phyloP scores from a whole-genome alignment of 768 basidiomycete species.

The Pluteus cervinus region DNA sequence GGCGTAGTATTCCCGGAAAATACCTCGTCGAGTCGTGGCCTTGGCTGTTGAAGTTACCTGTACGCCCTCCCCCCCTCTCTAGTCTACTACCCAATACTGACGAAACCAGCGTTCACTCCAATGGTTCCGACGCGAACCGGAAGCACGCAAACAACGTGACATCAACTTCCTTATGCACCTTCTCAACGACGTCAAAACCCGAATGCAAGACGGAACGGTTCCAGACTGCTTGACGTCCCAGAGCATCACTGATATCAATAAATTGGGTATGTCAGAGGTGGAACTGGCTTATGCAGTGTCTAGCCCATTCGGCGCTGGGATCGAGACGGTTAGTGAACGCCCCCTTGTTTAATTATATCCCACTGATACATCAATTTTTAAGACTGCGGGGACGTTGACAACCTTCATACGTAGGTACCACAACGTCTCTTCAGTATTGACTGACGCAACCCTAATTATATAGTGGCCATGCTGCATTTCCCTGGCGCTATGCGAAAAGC shows the following conservation, averaged over 20 bases:
- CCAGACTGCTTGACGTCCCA: slow-evolving; percentile 35
- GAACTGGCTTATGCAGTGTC: slow-evolving; percentile 40
- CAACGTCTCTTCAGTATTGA: slow-evolving; percentile 6
- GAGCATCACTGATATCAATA: slow-evolving; percentile 26
- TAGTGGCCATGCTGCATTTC: slow-evolving; percentile 33
- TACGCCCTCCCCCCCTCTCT: slow-evolving; percentile 5
- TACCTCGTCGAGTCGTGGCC: slow-evolving; percentile 44
- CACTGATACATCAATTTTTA: background rate
- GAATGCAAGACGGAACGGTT: slow-evolving; percentile 31
- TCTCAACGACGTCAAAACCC: slow-evolving; percentile 34
- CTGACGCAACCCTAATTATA: background rate
- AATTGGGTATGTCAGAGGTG: slow-evolving; percentile 33
- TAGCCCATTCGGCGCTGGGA: slow-evolving; percentile 41
- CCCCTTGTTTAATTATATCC: background rate
- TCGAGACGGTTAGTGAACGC: slow-evolving; percentile 30
- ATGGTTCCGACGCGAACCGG: slow-evolving; percentile 38
- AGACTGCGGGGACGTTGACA: slow-evolving; percentile 26
- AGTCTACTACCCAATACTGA: background rate
- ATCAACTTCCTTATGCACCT: slow-evolving; percentile 32
- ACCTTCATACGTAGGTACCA: slow-evolving; percentile 25
- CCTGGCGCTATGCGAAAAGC: slow-evolving; percentile 32
- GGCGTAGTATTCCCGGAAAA: slow-evolving; percentile 38
- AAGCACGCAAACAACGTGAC: slow-evolving; percentile 29
- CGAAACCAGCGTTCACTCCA: slow-evolving; percentile 26
- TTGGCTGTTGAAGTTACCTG: slow-evolving; percentile 39